Evolutionary conservation across 2,329 filamentous ascomycete genomes (phyloP), one percentile per base, ranked within the genome.

Genomic region (Pezicula radicicola): DNA sequence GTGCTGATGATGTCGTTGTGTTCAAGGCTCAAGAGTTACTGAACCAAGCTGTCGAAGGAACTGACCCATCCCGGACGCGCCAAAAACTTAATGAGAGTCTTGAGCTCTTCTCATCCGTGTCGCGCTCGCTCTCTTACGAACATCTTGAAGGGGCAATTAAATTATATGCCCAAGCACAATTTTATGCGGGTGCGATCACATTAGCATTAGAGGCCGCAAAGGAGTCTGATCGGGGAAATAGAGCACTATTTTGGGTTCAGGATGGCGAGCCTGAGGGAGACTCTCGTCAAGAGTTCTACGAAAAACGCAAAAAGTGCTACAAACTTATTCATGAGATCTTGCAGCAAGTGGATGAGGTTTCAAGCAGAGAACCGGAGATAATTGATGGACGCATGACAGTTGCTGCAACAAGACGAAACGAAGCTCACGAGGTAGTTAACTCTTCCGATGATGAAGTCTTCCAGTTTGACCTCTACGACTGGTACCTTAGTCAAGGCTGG

Each of bases 21-120:
- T 99, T 99, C 84, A 97, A 96, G 71, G 94, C 94, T 0, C 93
- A 97, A 67, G 94, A 99, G 70, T 89, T 93, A 63, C 75, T 97
- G 49, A 95, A 96, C 75, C 83, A 90, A 60, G 93, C 93, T 1
- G 85, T 86, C 2, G 92, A 97, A 67, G 83, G 89, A 45, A 83
- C 85, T 9, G 75, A 79, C 63, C 84, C 84, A 4, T 93, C 92
- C 60, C 77, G 84, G 48, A 89, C 88, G 6, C 84, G 92, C 33
- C 85, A 85, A 42, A 74, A 96, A 35, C 78, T 99, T 19, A 92
- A 92, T 60, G 93, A 97, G 68, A 97, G 92, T 70, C 71, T 97
- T 61, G 83, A 85, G 49, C 77, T 97, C 15, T 97, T 97, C 69
- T 83, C 92, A 67, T 87, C 92, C 64, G 94, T 99, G 8, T 91